phyloP scores from a whole-genome alignment of 768 basidiomycete genomes.

The Sporobolomyces phaffii region DNA sequence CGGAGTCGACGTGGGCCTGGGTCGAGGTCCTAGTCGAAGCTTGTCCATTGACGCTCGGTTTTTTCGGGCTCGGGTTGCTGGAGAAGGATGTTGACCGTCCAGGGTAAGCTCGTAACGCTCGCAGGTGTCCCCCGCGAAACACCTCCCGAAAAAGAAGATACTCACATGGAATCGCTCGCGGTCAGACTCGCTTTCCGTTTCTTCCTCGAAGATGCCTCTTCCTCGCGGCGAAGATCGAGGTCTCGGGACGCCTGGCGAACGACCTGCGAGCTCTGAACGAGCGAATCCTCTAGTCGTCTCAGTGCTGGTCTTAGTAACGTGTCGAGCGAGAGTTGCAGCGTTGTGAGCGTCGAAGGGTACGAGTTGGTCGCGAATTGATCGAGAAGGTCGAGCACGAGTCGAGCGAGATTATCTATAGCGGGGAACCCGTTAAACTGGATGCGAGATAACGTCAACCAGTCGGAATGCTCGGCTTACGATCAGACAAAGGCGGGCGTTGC shows the following conservation, averaged over 20 bases:
- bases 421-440: no score
- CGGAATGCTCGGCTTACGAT: constrained; percentile 28
- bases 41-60: background rate
- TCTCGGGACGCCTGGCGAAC: no score
- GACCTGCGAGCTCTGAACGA: background rate
- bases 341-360: background rate
- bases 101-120: no score
- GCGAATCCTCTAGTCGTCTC: background rate
- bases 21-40: background rate
- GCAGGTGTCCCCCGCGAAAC: background rate
- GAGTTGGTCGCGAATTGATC: no score
- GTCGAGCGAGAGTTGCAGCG: background rate
- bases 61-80: background rate
- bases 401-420: constrained; percentile 14
- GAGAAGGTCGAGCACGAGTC: constrained; percentile 30
- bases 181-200: constrained; percentile 22
- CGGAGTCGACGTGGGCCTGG: background rate
- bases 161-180: background rate
- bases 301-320: background rate
- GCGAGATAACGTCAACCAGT: no score
- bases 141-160: background rate
- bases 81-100: no score
- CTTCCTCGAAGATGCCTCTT: constrained; percentile 6
- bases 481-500: constrained; percentile 2
- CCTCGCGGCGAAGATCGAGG: background rate